Base-by-base conservation (phyloP, 1,139 yeast species). In the Entelexis sorbosivorans region DNA sequence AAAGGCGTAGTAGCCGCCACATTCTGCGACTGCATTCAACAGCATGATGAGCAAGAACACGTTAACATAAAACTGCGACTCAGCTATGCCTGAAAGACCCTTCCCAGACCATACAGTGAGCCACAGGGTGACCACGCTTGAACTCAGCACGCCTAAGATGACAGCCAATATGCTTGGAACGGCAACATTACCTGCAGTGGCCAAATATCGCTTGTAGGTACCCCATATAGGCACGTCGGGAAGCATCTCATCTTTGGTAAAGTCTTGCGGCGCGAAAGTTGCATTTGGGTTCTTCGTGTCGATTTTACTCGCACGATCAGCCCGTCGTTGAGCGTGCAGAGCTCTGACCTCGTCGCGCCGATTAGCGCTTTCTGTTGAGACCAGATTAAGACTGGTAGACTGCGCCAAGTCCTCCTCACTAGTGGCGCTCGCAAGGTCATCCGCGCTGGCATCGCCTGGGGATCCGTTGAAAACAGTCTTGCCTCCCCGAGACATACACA, bases 51-150 rank as follows among this genome's bases (percentile, higher is more conserved):
- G 9, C 11, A 54, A 16, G 32, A 52, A 58, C 8, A 52, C 59
- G 2, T 40, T 10, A 3, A 58, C 48, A 38, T 57, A 59, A 26
- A 33, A 44, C 29, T 42, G 20, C 1, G 61, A 56, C 8, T 48
- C 54, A 1, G 20, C 13, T 3, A 56, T n/a, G 1, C 59, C 60
- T 7, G 22, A 29, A 13, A 58, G 36, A 9, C 45, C 44, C 39
- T 58, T 51, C 26, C 48, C 52, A 5, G 82, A 73, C 96, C 96
- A 88, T 63, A 77, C 84, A 0, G 95, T 81, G 53, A 88, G 71
- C 96, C 96, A 88, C 16, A 58, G 20, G 5, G 49, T 39, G 9
- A 55, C 51, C 44, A 51, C 13, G 40, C 54, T 54, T 26, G 31
- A 22, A 22, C 24, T 22, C 24, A 22, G 6, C 6, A 22, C 24